phyloP scores from a whole-genome alignment of 495 filamentous ascomycete species.

The Evernia prunastri region DNA sequence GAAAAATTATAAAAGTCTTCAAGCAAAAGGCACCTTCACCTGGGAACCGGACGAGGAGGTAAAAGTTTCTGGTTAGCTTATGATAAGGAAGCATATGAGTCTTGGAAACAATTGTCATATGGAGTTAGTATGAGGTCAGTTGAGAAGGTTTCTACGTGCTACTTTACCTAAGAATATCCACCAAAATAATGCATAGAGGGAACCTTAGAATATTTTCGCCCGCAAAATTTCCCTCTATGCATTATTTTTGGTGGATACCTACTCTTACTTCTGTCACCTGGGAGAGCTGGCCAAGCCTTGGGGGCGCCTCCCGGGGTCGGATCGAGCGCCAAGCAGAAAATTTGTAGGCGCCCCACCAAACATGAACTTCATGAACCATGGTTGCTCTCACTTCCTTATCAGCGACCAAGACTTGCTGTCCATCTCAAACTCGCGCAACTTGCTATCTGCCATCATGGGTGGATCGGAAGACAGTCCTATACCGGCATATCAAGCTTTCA shows the following conservation, averaged over 20 bases:
- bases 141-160: neutral
- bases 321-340: neutral
- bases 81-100: neutral
- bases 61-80: neutral
- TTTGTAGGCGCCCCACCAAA: neutral
- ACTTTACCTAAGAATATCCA: too few relatives aligned
- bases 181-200: too few relatives aligned
- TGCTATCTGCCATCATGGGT: slow-evolving; percentile 1
- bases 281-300: neutral
- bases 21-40: too few relatives aligned
- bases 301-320: neutral
- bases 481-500: slow-evolving; percentile 42
- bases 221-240: too few relatives aligned
- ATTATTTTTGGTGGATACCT: too few relatives aligned
- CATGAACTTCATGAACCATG: neutral
- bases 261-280: neutral
- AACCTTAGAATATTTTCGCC: too few relatives aligned
- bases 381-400: neutral
- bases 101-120: neutral
- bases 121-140: neutral
- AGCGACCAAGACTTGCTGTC: neutral
- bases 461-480: neutral
- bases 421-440: neutral
- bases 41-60: too few relatives aligned
- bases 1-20: too few relatives aligned